A percentile compares a stretch with the other conserved stretches of the same genome.
These are phyloP conservation scores for Paraphaeosphaeria minitans DNA, from an alignment of 2,329 filamentous ascomycete species.

Conservation along the genomic window DNA sequence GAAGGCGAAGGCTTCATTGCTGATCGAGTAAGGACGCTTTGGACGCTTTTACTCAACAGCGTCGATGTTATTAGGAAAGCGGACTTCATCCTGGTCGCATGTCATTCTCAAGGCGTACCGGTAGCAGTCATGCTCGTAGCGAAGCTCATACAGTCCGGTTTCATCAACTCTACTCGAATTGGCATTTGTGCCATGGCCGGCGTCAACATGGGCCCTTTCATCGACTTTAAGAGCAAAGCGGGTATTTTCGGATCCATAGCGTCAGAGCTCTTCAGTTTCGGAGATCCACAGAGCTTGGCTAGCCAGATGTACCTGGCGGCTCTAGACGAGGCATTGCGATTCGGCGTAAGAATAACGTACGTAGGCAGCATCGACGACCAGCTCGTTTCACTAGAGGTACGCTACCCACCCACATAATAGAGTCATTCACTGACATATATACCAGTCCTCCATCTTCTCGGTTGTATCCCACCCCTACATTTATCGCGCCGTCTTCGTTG, in stretches of 20 bases:
- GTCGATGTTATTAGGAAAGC: conserved; percentile 86
- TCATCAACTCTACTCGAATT: conserved; percentile 75
- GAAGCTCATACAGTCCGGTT: conserved; percentile 88
- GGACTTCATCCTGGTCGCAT: conserved; percentile 89
- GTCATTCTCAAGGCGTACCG: conserved; percentile 94
- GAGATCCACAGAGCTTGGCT: conserved; percentile 77
- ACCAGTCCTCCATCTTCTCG: conserved; percentile 80
- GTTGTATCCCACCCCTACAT: conserved; percentile 89
- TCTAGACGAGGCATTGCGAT: conserved; percentile 73
- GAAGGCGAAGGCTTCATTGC: conserved; percentile 93
- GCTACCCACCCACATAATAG: conserved; percentile 18
- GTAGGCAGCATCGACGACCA: conserved; percentile 97
- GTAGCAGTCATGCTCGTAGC: conserved; percentile 91
- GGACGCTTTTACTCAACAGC: conserved; percentile 94
- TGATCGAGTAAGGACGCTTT: conserved; percentile 87
- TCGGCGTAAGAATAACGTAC: conserved; percentile 83
- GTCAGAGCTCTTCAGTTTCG: conserved; percentile 95
- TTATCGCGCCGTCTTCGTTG: conserved; percentile 93
- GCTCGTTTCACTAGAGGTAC: conserved; percentile 85
- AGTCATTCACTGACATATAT: conserved; percentile 9
- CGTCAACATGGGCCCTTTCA: conserved; percentile 90
- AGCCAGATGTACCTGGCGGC: conserved; percentile 80
- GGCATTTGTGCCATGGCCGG: conserved; percentile 90
- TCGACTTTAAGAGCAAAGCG: conserved; percentile 87
- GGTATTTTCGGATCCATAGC: conserved; percentile 79